A percentile compares a stretch with the other conserved stretches of the same genome.
Evolutionary conservation across 2,329 filamentous ascomycete genomes (phyloP).

Genomic region (Sporothrix curviconia): DNA sequence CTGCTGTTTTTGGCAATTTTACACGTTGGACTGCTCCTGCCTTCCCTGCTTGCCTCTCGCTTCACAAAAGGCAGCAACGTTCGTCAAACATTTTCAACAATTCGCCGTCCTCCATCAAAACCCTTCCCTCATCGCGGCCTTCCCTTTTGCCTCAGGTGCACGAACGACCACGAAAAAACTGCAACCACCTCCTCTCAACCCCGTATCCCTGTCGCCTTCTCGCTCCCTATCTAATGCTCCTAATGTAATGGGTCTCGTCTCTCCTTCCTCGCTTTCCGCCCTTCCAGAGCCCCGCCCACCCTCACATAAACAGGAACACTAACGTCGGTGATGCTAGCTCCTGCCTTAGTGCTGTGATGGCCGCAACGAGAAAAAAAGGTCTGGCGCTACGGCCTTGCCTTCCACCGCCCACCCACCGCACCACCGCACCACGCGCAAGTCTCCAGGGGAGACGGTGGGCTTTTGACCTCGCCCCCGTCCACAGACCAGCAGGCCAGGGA

Average conservation of each 20-base stretch:
- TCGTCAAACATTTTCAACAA: background rate
- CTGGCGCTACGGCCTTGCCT: conserved; percentile 9
- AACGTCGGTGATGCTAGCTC: conserved; percentile 3
- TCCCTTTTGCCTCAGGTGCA: background rate
- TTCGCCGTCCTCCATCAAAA: too few species aligned
- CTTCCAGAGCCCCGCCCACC: background rate
- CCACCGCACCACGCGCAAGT: background rate
- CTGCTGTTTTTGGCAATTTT: background rate
- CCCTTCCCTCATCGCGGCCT: too few species aligned
- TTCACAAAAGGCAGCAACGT: background rate
- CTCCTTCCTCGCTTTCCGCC: background rate
- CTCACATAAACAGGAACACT: conserved; percentile 3
- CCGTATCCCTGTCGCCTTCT: background rate
- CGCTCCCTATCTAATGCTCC: background rate
- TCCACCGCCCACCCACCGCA: conserved; percentile 1
- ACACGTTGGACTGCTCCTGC: background rate
- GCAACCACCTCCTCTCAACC: background rate
- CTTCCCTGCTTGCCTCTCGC: background rate
- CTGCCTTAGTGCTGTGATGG: background rate
- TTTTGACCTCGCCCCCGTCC: conserved; percentile 6
- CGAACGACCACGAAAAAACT: too few species aligned
- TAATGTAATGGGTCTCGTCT: background rate
- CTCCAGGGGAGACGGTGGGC: conserved; percentile 4
- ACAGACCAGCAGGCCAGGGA: background rate
- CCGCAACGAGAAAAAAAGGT: background rate